Evolutionary conservation across 495 filamentous ascomycete genomes (phyloP), one percentile per base, ranked within the genome.

Genomic region (Jackrogersella multiformis): DNA sequence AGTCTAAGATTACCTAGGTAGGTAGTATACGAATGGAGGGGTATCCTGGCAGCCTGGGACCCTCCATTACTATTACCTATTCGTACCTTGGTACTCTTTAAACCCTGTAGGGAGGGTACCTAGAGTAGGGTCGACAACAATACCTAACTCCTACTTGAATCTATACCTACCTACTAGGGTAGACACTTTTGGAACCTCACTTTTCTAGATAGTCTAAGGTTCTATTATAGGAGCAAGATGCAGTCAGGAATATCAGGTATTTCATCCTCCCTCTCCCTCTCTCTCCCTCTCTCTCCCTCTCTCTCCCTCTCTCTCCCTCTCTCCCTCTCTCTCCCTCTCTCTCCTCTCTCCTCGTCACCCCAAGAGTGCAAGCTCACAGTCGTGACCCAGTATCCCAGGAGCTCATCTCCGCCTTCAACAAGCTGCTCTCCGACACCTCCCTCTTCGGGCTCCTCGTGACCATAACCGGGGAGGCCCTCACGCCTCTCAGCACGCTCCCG

Each of bases 211-310:
- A 28, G 12, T 13, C 9, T 44, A 24, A 56, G 24, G 4, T 10
- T 38, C 16, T 10, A 44, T 21, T 34, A 8, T 18, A 15, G 28
- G 16, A 21, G 9, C 51, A 83, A 62, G 30, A 96, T 96, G 92
- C 92, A 96, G 84, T 96, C 92, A 13, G 92, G 92, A 78, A 96
- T 96, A 70, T 87, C 90, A 78, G 90, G 91, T 92, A 81, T 51
- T 61, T 74, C 48, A 49, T 5, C 61, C 32, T 15, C 18, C 20
- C 57, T 21, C 8, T 5, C 56, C n/a, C 61, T 9, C 59, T n/a
- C n/a, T n/a, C n/a, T n/a, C n/a, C n/a, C n/a, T n/a, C n/a, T n/a
- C n/a, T n/a, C n/a, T n/a, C n/a, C n/a, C n/a, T n/a, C n/a, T n/a
- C n/a, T n/a, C n/a, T n/a, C n/a, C n/a, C n/a, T n/a, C n/a, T n/a